Conservation (phyloP, 169 alveolate species). For the Eimeria acervulina region DNA sequence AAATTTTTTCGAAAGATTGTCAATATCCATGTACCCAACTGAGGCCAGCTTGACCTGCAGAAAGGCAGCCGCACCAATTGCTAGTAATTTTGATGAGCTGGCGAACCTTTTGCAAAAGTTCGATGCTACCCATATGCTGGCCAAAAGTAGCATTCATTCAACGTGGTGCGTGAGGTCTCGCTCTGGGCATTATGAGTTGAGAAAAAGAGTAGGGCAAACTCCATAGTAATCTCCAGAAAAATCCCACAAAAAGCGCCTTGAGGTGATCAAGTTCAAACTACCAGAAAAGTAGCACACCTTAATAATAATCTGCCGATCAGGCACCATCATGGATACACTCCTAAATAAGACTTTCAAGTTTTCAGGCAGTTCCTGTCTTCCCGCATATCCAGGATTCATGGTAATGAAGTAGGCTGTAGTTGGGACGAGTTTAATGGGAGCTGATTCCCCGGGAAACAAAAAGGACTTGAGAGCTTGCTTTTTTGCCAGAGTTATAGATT, state of each 20-base stretch:
- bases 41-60: slow-evolving; percentile 95
- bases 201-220: no score
- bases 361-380: slow-evolving; percentile 97
- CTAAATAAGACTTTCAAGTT: slow-evolving; percentile 96
- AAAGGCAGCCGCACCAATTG: not conserved
- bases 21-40: slow-evolving; percentile 95
- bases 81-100: not conserved
- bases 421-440: slow-evolving; percentile 91
- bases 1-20: slow-evolving; percentile 96
- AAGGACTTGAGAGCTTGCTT: slow-evolving; percentile 92
- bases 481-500: slow-evolving; percentile 95
- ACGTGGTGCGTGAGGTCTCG: not conserved
- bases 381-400: slow-evolving; percentile 98
- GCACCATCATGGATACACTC: slow-evolving; percentile 98
- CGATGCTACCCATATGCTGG: not conserved
- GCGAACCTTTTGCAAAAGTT: not conserved
- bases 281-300: slow-evolving; percentile 82
- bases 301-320: slow-evolving; percentile 96
- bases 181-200: not conserved
- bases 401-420: slow-evolving; percentile 96
- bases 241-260: not conserved
- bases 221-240: not conserved
- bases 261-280: not conserved
- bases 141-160: not conserved
- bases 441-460: slow-evolving; percentile 95